Evolutionary conservation across 2,329 filamentous ascomycete genomes (phyloP).

Genomic region (Aphanocladium album): DNA sequence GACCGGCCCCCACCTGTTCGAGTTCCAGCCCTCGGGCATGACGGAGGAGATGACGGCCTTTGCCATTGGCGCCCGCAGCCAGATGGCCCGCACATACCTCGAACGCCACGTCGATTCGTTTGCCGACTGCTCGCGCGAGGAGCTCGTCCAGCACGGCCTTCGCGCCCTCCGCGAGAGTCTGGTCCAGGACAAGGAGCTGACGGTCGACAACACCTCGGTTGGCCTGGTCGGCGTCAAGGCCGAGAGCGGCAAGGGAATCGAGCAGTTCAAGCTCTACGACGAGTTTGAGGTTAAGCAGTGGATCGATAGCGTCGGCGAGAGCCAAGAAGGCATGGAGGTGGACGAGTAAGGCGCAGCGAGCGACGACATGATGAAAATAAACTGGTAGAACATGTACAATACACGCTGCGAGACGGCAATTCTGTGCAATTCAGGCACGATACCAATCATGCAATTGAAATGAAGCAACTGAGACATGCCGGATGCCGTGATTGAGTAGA

Average conservation of each 20-base stretch:
- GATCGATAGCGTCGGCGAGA: conserved; percentile 68
- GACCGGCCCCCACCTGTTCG: conserved; percentile 89
- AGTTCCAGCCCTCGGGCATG: conserved; percentile 95
- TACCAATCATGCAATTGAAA: neutral
- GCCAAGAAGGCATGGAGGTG: conserved; percentile 36
- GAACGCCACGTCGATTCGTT: conserved; percentile 89
- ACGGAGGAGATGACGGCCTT: conserved; percentile 97
- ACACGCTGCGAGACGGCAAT: conserved; percentile 26
- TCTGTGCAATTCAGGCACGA: conserved; percentile 9
- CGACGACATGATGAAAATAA: conserved; percentile 16
- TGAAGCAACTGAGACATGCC: neutral
- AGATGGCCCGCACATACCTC: conserved; percentile 96
- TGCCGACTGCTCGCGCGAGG: conserved; percentile 68
- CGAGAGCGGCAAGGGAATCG: conserved; percentile 52
- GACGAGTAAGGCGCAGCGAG: conserved; percentile 26
- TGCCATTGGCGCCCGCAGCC: conserved; percentile 89
- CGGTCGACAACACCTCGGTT: conserved; percentile 92
- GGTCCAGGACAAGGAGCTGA: conserved; percentile 95
- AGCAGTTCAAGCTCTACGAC: conserved; percentile 88
- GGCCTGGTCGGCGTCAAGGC: conserved; percentile 67
- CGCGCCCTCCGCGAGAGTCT: conserved; percentile 91
- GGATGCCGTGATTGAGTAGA: neutral
- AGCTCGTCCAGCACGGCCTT: conserved; percentile 86
- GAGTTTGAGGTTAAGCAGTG: conserved; percentile 80
- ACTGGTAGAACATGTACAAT: conserved; percentile 33